These are phyloP conservation scores for Carnegiea gigantea DNA, from an alignment of 179 eudicot genomes.

Conservation along the genomic window DNA sequence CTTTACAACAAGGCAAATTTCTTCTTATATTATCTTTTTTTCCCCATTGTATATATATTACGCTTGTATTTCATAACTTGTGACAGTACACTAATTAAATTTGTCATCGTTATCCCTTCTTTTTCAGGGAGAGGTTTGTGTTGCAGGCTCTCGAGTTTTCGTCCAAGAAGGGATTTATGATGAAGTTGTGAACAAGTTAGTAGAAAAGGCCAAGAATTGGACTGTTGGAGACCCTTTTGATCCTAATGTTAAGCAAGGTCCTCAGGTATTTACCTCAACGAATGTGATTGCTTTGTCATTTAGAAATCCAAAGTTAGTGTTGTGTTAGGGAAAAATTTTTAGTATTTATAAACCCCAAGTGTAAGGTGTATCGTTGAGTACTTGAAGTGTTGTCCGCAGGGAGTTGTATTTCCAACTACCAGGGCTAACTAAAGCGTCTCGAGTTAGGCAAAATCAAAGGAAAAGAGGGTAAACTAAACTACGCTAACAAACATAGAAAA, in stretches of 20 bases:
- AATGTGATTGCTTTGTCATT: too few species aligned
- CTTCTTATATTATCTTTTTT: not conserved
- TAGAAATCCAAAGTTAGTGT: too few species aligned
- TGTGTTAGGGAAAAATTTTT: too few species aligned
- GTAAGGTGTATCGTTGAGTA: too few species aligned
- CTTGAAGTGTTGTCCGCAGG: too few species aligned
- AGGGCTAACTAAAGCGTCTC: too few species aligned
- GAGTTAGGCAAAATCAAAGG: too few species aligned
- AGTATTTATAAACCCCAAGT: too few species aligned
- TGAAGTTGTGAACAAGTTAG: constrained; percentile 36
- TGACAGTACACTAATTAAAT: not conserved
- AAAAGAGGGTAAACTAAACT: too few species aligned
- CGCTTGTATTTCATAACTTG: not conserved
- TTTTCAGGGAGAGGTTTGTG: constrained; percentile 63
- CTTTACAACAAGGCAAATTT: constrained; percentile 44
- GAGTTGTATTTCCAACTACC: too few species aligned
- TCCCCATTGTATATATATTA: not conserved
- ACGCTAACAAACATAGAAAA: too few species aligned
- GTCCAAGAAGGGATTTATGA: constrained; percentile 78
- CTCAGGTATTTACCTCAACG: constrained; percentile 42
- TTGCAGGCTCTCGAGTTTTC: constrained; percentile 57
- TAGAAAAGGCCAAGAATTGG: constrained; percentile 54
- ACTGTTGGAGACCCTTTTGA: constrained; percentile 72
- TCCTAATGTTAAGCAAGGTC: constrained; percentile 59
- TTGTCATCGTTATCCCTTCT: not conserved